Evolutionary conservation across 208 protist species (phyloP).

Genomic region (Crithidia fasciculata): DNA sequence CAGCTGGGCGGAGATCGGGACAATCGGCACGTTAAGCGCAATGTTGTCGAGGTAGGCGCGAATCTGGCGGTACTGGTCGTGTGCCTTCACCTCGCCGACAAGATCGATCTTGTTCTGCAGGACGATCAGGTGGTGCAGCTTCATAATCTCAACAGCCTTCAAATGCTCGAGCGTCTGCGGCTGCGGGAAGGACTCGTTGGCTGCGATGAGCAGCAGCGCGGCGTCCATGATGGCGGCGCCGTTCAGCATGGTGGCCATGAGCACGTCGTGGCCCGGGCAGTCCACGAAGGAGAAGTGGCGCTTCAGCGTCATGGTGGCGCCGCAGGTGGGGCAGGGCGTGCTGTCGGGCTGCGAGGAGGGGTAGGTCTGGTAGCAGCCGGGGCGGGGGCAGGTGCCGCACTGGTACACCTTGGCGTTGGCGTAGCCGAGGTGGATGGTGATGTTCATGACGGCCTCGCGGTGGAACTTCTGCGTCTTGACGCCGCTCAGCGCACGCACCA

Average conservation of each 20-base stretch:
- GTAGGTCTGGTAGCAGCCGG: constrained; percentile 93
- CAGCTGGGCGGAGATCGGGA: constrained; percentile 99
- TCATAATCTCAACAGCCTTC: constrained; percentile 99
- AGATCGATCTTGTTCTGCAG: constrained; percentile 99
- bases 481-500: constrained; percentile 99
- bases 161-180: constrained; percentile 96
- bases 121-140: constrained; percentile 98
- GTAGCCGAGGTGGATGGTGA: constrained; percentile 99
- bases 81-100: constrained; percentile 95
- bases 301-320: constrained; percentile 64
- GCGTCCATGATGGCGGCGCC: constrained; percentile 99
- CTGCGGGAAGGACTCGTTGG: constrained; percentile 98
- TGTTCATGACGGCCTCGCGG: constrained; percentile 99
- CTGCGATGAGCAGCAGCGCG: constrained; percentile 98
- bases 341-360: constrained; percentile 91
- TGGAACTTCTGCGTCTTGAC: constrained; percentile 99
- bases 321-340: constrained; percentile 76
- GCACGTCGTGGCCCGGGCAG: constrained; percentile 99
- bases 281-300: constrained; percentile 99
- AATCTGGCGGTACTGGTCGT: constrained; percentile 97
- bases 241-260: constrained; percentile 99
- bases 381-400: constrained; percentile 86
- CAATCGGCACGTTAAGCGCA: constrained; percentile 96
- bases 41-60: constrained; percentile 88
- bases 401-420: constrained; percentile 99